Evolutionary conservation across 257 asterid species (phyloP).

Genomic region (Echites panduratus): DNA sequence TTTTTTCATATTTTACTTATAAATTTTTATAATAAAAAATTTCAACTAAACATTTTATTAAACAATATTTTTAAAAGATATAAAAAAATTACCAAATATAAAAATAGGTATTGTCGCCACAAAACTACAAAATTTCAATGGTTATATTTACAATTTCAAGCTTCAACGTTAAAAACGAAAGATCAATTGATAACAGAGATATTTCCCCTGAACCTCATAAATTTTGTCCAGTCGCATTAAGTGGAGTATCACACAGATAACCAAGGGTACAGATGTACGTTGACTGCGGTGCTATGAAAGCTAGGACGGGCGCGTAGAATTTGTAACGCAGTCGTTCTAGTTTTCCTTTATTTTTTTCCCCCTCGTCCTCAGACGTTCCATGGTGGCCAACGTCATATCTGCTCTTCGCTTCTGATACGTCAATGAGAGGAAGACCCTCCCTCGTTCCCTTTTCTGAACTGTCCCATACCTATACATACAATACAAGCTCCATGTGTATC

Average conservation of each 20-base stretch:
- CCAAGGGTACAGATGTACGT: background rate
- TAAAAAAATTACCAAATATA: no score
- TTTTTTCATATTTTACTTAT: no score
- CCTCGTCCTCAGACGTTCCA: constrained; percentile 13
- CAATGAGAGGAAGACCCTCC: background rate
- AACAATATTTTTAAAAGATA: no score
- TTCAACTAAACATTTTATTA: no score
- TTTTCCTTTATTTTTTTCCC: background rate
- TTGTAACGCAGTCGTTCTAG: background rate
- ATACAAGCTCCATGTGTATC: constrained; percentile 10
- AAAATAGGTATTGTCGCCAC: no score
- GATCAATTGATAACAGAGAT: background rate
- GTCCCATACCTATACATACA: constrained; percentile 15
- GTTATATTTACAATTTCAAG: no score
- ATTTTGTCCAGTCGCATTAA: background rate
- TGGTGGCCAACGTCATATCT: constrained; percentile 34
- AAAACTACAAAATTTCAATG: no score
- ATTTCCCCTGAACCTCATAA: background rate
- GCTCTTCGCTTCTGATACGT: constrained; percentile 9
- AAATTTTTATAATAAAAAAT: no score
- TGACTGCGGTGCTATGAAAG: background rate
- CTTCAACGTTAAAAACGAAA: no score
- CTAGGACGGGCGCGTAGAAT: background rate
- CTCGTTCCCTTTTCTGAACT: constrained; percentile 10
- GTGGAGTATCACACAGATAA: background rate